phyloP scores from a whole-genome alignment of 2,329 filamentous ascomycete genomes.

The Grosmannia penicillata region DNA sequence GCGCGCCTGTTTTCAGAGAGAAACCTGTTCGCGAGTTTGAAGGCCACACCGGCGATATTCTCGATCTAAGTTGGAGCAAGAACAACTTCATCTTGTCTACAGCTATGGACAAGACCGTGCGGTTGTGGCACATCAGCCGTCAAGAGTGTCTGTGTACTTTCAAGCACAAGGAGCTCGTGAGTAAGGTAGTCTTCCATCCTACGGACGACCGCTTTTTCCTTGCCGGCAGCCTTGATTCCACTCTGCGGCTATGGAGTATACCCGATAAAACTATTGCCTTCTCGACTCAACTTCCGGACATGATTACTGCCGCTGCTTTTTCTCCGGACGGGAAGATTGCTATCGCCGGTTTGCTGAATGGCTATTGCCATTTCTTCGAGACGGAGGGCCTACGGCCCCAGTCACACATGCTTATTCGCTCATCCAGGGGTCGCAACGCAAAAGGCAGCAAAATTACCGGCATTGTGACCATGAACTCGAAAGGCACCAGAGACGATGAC shows the following conservation, averaged over 20 bases:
- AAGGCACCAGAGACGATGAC: slow-evolving; percentile 29
- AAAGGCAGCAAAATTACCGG: slow-evolving; percentile 97
- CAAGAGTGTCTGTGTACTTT: slow-evolving; percentile 83
- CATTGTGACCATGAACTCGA: slow-evolving; percentile 44
- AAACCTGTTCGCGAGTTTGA: slow-evolving; percentile 66
- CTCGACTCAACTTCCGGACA: slow-evolving; percentile 60
- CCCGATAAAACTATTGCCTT: slow-evolving; percentile 90
- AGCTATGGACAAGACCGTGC: slow-evolving; percentile 95
- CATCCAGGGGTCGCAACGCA: slow-evolving; percentile 79
- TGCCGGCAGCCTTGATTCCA: slow-evolving; percentile 79
- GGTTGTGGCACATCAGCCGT: slow-evolving; percentile 81
- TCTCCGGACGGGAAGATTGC: slow-evolving; percentile 81
- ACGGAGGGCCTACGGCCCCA: slow-evolving; percentile 78
- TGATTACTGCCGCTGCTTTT: slow-evolving; percentile 89
- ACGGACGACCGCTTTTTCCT: slow-evolving; percentile 93
- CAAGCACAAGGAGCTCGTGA: slow-evolving; percentile 89
- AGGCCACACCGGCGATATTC: slow-evolving; percentile 71
- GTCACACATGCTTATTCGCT: slow-evolving; percentile 84
- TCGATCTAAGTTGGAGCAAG: slow-evolving; percentile 96
- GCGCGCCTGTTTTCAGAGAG: slow-evolving; percentile 76
- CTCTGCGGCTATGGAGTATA: slow-evolving; percentile 87
- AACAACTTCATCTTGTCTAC: slow-evolving; percentile 94
- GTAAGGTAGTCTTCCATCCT: slow-evolving; percentile 87
- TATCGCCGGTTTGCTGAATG: slow-evolving; percentile 77
- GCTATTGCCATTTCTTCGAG: slow-evolving; percentile 79